These are phyloP conservation scores for Podospora comata DNA, from an alignment of 495 filamentous ascomycete genomes.

Conservation along the genomic window DNA sequence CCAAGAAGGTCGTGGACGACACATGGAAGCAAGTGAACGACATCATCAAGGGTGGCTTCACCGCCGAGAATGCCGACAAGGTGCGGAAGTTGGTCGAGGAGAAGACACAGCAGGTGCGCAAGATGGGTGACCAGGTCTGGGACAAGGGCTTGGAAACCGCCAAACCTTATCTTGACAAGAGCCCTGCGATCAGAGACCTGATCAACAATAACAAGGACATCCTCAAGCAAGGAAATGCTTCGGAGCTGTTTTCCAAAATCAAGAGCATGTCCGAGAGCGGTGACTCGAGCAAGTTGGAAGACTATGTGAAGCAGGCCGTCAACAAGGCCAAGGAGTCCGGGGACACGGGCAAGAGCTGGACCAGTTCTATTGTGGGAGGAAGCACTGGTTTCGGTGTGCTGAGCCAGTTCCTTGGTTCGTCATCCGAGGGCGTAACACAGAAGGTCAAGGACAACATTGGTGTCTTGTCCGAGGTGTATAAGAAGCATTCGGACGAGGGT, in stretches of 20 bases:
- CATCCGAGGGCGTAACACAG: conserved; percentile 36
- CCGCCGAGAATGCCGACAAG: conserved; percentile 47
- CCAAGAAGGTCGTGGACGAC: conserved; percentile 64
- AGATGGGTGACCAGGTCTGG: conserved; percentile 62
- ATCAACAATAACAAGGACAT: conserved; percentile 58
- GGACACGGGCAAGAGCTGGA: conserved; percentile 26
- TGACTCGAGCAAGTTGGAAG: conserved; percentile 53
- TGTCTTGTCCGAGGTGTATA: conserved; percentile 50
- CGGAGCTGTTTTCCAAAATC: conserved; percentile 52
- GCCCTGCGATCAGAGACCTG: conserved; percentile 60
- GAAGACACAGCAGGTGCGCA: conserved; percentile 57
- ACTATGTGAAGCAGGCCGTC: conserved; percentile 53
- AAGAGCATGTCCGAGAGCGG: conserved; percentile 54
- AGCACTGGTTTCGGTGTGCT: conserved; percentile 17
- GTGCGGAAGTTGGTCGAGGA: conserved; percentile 60
- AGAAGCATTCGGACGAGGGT: conserved; percentile 59
- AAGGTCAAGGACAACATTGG: conserved; percentile 55
- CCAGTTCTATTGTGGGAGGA: conserved; percentile 36
- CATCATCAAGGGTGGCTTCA: conserved; percentile 53
- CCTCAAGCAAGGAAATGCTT: conserved; percentile 57
- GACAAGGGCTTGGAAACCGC: conserved; percentile 60
- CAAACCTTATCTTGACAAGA: conserved; percentile 63
- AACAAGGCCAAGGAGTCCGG: conserved; percentile 52
- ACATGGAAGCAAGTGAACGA: conserved; percentile 59
- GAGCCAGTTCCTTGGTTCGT: conserved; percentile 20